Evolutionary conservation across 306 rosid genomes (phyloP).

Genomic region (Acacia melanoxylon): DNA sequence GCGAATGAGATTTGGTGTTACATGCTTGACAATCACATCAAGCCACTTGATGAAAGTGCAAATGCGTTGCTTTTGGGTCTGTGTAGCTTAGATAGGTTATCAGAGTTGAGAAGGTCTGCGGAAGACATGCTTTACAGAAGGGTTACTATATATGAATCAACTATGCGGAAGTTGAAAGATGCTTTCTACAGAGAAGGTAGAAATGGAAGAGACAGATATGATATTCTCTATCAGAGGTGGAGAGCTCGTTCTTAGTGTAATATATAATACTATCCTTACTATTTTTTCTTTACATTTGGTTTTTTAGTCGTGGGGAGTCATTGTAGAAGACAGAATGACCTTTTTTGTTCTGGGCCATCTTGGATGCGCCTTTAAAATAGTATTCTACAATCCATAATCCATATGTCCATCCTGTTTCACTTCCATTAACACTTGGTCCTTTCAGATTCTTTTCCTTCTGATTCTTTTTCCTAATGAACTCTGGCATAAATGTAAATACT

Average conservation of each 20-base stretch:
- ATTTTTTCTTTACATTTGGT: not conserved
- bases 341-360: conserved; percentile 26
- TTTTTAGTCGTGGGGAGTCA: not conserved
- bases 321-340: conserved; percentile 8
- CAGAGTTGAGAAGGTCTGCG: conserved; percentile 48
- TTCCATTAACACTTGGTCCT: conserved; percentile 18
- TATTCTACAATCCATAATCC: not conserved
- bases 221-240: conserved; percentile 58
- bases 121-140: conserved; percentile 60
- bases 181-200: conserved; percentile 56
- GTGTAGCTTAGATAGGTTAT: conserved; percentile 48
- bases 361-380: conserved; percentile 4
- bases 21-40: conserved; percentile 50
- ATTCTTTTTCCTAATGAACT: conserved; percentile 2
- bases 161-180: conserved; percentile 55
- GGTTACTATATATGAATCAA: conserved; percentile 52
- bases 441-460: not conserved
- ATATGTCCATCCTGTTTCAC: conserved; percentile 18
- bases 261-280: not conserved
- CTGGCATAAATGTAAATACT: not conserved
- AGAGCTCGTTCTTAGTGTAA: conserved; percentile 34
- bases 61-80: conserved; percentile 69
- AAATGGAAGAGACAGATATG: conserved; percentile 57
- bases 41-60: conserved; percentile 58
- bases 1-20: conserved; percentile 64